phyloP scores from a whole-genome alignment of 2,329 filamentous ascomycete species.

The Immersiporthe knoxdaviesiana region DNA sequence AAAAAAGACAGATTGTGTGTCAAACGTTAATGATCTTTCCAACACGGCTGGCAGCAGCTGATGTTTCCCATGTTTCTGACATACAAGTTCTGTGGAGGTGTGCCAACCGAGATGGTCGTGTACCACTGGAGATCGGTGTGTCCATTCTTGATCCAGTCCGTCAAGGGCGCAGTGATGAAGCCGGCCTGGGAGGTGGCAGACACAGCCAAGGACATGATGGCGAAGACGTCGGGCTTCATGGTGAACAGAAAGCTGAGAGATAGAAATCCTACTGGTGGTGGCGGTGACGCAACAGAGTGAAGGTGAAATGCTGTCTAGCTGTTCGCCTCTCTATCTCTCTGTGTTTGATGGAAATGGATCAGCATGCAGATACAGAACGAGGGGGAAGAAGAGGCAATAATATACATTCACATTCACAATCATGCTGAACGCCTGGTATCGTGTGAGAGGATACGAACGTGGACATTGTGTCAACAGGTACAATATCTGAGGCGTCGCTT shows the following conservation, averaged over 20 bases:
- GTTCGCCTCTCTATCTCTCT: background rate
- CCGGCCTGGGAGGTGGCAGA: background rate
- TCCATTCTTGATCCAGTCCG: conserved; percentile 24
- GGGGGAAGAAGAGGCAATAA: background rate
- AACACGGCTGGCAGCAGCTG: background rate
- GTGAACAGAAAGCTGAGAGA: background rate
- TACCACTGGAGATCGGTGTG: conserved; percentile 28
- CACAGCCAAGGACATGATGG: background rate
- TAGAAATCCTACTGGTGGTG: background rate
- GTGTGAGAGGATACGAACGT: background rate
- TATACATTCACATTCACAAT: background rate
- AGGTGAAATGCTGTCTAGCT: background rate
- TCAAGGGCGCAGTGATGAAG: conserved; percentile 17
- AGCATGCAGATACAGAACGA: too few species aligned
- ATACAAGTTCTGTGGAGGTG: conserved; percentile 24
- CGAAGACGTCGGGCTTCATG: background rate
- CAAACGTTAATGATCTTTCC: background rate
- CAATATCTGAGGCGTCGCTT: background rate
- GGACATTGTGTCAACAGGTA: background rate
- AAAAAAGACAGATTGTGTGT: background rate
- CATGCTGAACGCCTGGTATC: background rate
- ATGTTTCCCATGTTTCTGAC: background rate
- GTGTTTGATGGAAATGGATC: background rate
- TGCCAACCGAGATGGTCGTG: conserved; percentile 22
- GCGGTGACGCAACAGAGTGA: background rate